Percentiles rank a stretch among this genome's conserved stretches.
phyloP scores from a whole-genome alignment of 805 yeast species.

The Metschnikowia anglica region DNA sequence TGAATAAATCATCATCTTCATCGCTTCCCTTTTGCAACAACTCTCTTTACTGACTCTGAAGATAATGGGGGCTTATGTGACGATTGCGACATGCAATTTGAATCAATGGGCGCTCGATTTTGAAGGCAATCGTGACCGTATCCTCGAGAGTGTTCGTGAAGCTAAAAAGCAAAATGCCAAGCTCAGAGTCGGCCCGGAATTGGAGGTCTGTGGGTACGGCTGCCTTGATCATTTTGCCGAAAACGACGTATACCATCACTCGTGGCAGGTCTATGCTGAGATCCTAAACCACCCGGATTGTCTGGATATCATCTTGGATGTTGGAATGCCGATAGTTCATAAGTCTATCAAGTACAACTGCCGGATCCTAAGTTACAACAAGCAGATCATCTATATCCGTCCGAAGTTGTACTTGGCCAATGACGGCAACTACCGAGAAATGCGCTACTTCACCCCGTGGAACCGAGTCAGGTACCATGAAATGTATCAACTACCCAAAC shows the following conservation, averaged over 20 bases:
- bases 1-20: no score
- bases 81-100: constrained; percentile 89
- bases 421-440: constrained; percentile 97
- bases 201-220: constrained; percentile 93
- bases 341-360: constrained; percentile 89
- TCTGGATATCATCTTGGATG: constrained; percentile 75
- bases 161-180: constrained; percentile 78
- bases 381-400: constrained; percentile 76
- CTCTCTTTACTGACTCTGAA: no score
- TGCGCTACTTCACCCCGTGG: constrained; percentile 98
- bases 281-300: constrained; percentile 69
- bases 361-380: constrained; percentile 77
- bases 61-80: constrained; percentile 79
- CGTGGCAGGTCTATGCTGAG: constrained; percentile 91
- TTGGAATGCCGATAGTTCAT: constrained; percentile 93
- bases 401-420: constrained; percentile 94
- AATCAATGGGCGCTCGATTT: constrained; percentile 99
- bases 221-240: constrained; percentile 93
- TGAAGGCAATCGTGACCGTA: constrained; percentile 94
- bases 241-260: constrained; percentile 80
- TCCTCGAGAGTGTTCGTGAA: constrained; percentile 69
- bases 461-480: constrained; percentile 74
- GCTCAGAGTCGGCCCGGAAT: constrained; percentile 94
- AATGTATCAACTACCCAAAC: constrained; percentile 66
- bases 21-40: no score